phyloP scores from a whole-genome alignment of 352 stramenopile species.

The Thraustochytrium sp. region DNA sequence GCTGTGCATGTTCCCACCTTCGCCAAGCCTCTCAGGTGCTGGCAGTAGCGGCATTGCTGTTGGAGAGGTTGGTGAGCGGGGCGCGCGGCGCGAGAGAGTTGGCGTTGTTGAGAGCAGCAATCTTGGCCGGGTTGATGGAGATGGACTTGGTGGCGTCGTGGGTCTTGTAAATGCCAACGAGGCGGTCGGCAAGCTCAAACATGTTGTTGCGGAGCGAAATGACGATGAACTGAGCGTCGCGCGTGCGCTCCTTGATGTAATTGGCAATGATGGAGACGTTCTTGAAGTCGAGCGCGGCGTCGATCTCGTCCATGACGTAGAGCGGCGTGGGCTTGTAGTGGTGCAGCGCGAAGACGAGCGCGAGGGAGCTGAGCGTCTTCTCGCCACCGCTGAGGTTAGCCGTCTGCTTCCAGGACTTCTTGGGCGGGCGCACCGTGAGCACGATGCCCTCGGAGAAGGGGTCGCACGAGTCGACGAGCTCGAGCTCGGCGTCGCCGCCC shows the following conservation, averaged over 20 bases:
- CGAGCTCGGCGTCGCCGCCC: conserved; percentile 93
- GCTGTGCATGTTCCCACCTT: too few species aligned
- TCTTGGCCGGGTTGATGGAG: conserved; percentile 86
- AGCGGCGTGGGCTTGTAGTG: conserved; percentile 98
- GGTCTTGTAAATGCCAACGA: conserved; percentile 99
- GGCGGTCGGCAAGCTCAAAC: conserved; percentile 97
- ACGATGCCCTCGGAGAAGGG: conserved; percentile 97
- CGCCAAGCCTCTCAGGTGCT: too few species aligned
- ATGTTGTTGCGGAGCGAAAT: conserved; percentile 99
- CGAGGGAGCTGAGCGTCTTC: conserved; percentile 96
- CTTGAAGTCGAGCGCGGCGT: conserved; percentile 93
- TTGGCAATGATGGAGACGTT: conserved; percentile 99
- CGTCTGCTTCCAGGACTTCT: conserved; percentile 99
- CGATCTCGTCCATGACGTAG: conserved; percentile 86
- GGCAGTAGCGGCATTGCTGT: too few species aligned
- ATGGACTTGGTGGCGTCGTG: conserved; percentile 98
- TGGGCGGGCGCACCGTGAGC: conserved; percentile 96
- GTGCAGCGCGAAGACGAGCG: conserved; percentile 98
- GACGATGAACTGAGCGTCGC: conserved; percentile 99
- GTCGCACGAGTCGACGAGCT: conserved; percentile 98
- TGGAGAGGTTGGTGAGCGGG: too few species aligned
- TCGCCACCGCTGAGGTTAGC: conserved; percentile 97
- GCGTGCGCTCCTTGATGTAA: conserved; percentile 99
- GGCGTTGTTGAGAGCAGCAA: too few species aligned
- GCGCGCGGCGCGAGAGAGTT: too few species aligned